Base-by-base conservation (phyloP, 2,329 filamentous ascomycete genomes). In the Cladophialophora chaetospira region DNA sequence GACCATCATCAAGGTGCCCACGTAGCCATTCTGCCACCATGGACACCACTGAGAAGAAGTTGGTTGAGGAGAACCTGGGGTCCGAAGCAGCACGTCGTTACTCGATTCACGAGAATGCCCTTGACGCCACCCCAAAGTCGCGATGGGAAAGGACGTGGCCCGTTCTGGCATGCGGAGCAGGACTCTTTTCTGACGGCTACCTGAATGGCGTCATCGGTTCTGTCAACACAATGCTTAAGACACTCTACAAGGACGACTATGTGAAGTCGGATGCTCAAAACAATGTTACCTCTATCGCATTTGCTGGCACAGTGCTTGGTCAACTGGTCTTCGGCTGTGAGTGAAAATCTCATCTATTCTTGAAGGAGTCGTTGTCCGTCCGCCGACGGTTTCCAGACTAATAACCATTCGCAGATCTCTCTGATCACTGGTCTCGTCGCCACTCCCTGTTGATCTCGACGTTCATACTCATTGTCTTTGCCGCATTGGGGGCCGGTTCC, bases 121-220 rank as follows among this genome's bases (percentile, higher is more conserved):
- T 63, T 19, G 61, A 60, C 31, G 58, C 57, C 21, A 58, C 55
- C n/a, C 56, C 58, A 9, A 76, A 77, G 56, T 67, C 68, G 45
- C 72, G 75, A 55, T 80, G 77, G 81, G 75, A 83, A 61, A 77
- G 82, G 45, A 75, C 81, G 15, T 86, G 83, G 80, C 90, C 91
- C 11, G 88, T 91, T 1, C 87, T 96, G 65, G 91, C 91, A 40
- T 96, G 91, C 68, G 92, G 92, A 63, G 89, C 91, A 49, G 92
- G 92, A 67, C 80, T 96, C 1, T 96, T 96, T 73, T 91, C 88
- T 21, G 92, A 96, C 72, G 92, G 92, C 13, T 96, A 96, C 72
- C 83, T 96, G 69, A 95, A 96, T 74, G 91, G 89, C 68, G 89
- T 96, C 62, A 96, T 96, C 65, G 91, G 92, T 4, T 89, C 88